Evolutionary conservation across 345 rosid genomes (phyloP).

Genomic region (Populus ilicifolia): DNA sequence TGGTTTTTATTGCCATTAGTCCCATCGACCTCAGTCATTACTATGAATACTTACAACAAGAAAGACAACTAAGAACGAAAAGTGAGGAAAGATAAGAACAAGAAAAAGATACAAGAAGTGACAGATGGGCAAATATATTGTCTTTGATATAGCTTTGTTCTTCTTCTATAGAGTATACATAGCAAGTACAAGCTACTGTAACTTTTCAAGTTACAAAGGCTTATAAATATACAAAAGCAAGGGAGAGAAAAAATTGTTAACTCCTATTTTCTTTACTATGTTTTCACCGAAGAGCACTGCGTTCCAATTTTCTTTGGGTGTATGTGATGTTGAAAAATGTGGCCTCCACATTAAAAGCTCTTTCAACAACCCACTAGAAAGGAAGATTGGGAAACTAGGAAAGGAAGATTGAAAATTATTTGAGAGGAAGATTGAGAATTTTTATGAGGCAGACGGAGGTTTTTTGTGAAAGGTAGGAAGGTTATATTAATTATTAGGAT

Average conservation of each 20-base stretch:
- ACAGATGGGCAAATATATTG: not conserved
- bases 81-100: not conserved
- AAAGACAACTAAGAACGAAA: not conserved
- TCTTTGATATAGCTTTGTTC: not conserved
- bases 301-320: too few species aligned
- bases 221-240: not conserved
- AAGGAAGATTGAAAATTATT: too few species aligned
- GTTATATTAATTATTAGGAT: too few species aligned
- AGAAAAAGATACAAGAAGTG: not conserved
- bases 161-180: not conserved
- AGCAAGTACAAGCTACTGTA: not conserved
- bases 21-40: slow-evolving; percentile 48
- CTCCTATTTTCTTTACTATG: too few species aligned
- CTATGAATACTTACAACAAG: not conserved
- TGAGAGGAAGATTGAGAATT: too few species aligned
- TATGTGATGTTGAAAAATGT: too few species aligned
- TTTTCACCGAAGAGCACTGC: too few species aligned
- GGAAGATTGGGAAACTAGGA: too few species aligned
- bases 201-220: not conserved
- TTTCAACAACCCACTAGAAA: too few species aligned
- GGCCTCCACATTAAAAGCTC: too few species aligned
- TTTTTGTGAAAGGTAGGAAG: too few species aligned
- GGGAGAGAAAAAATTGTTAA: not conserved
- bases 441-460: accelerated
- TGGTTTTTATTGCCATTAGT: slow-evolving; percentile 24